Base-by-base conservation (phyloP, 2,329 filamentous ascomycete genomes). In the Colletotrichum endophyticum region DNA sequence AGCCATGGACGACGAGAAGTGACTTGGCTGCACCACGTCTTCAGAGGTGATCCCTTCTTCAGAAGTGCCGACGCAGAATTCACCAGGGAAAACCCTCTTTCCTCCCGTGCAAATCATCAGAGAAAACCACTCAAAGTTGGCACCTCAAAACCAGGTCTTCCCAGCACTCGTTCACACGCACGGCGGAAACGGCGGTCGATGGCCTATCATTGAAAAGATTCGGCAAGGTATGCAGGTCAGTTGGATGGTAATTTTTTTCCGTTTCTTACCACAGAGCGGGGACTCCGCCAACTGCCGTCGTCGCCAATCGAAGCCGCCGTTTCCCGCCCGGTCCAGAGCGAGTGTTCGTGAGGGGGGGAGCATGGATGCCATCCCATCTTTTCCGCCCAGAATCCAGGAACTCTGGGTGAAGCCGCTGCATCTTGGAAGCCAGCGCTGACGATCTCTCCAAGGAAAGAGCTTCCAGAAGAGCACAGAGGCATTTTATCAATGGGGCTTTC, bases 301-400 rank as follows among this genome's bases (percentile, higher is more conserved):
- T 70, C 67, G 57, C 67, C 59, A 49, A 72, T 49, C 49, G 15
- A 28, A 66, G 67, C 67, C 68, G 49, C 61, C 53, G 13, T 66
- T 67, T 67, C 44, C 69, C 61, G 44, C 44, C 44, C 6, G 44
- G 44, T 53, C 44, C 44, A 59, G 67, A 27, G n/a, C 25, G n/a
- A 19, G 32, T 12, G 34, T n/a, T 28, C 32, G 61, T 56, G 34
- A n/a, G 63, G 64, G 44, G 11, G 44, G 44, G 44, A 53, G n/a
- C 44, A 53, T 53, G 44, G 32, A 64, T 69, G 64, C 70, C 73
- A 76, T 73, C 73, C 73, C 70, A 76, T 76, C 27, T 73, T 49
- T 53, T 66, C 36, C 34, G 19, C 39, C 44, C 32, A 30, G 44
- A 39, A 69, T 30, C 64, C 59, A 61, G 70, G 70, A 68, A 66